These are phyloP conservation scores for Pinus tabuliformis DNA, from an alignment of 75 land plant genomes.

Conservation along the genomic window DNA sequence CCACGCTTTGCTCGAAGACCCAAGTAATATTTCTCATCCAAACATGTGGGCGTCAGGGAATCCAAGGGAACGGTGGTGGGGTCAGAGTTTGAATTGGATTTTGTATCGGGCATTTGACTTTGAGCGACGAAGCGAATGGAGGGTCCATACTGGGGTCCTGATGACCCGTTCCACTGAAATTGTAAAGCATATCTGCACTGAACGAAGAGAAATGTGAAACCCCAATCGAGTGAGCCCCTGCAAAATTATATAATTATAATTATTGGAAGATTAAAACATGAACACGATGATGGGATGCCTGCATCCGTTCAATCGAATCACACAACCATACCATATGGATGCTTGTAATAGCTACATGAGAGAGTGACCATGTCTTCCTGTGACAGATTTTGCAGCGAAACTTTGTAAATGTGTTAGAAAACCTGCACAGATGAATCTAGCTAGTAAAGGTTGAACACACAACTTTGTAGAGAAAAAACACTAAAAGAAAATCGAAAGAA, in stretches of 20 bases:
- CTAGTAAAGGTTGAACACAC: no score
- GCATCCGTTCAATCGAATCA: not conserved
- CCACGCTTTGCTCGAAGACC: conserved; percentile 15
- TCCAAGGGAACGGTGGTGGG: conserved; percentile 11
- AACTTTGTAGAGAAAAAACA: no score
- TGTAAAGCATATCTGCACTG: not conserved
- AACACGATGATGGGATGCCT: not conserved
- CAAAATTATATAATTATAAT: not conserved
- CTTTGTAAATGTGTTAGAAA: no score
- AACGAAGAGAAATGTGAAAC: conserved; percentile 10
- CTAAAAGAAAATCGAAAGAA: no score
- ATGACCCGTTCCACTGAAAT: not conserved
- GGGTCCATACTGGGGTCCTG: not conserved
- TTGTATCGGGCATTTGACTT: not conserved
- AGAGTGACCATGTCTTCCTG: conserved; percentile 3
- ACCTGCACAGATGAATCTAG: no score
- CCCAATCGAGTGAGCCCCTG: conserved; percentile 69
- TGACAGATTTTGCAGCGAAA: no score
- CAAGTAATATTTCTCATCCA: conserved; percentile 21
- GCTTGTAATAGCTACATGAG: not conserved
- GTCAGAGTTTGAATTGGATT: no score
- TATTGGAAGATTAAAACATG: not conserved
- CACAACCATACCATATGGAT: not conserved
- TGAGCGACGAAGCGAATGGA: not conserved
- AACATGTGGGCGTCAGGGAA: conserved; percentile 5